A percentile compares a stretch with the other conserved stretches of the same genome.
phyloP scores from a whole-genome alignment of 2,329 filamentous ascomycete species.

The Epichloe uncinata region DNA sequence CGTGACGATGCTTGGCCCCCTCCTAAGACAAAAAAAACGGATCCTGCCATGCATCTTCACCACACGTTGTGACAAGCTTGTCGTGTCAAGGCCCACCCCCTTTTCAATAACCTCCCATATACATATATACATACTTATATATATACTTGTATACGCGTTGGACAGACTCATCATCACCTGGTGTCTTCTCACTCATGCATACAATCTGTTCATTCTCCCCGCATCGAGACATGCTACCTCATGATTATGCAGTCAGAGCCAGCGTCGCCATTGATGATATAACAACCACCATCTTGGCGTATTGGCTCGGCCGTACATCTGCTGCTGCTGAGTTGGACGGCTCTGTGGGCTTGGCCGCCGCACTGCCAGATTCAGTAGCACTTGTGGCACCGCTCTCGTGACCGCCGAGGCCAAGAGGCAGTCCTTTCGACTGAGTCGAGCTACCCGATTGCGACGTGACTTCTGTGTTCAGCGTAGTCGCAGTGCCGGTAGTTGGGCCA shows the following conservation, averaged over 20 bases:
- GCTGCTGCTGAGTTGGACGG: slow-evolving; percentile 6
- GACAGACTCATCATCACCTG: neutral
- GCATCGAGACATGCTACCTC: neutral
- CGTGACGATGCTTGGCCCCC: too few relatives aligned
- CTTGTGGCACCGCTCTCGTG: slow-evolving; percentile 8
- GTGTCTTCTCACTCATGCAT: neutral
- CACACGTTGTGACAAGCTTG: too few relatives aligned
- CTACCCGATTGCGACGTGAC: neutral
- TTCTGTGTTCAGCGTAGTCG: slow-evolving; percentile 1
- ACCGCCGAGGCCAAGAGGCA: slow-evolving; percentile 10
- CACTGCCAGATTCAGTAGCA: neutral
- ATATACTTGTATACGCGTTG: neutral
- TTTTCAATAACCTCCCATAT: neutral
- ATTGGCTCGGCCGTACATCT: neutral
- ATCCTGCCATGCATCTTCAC: too few relatives aligned
- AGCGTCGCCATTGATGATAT: neutral
- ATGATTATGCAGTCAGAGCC: neutral
- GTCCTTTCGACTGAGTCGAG: neutral
- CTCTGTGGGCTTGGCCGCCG: slow-evolving; percentile 4
- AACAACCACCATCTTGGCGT: slow-evolving; percentile 1
- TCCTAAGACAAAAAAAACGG: too few relatives aligned
- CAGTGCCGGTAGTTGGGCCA: slow-evolving; percentile 1
- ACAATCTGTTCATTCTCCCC: neutral
- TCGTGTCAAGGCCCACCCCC: neutral
- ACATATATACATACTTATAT: too few relatives aligned